phyloP scores from a whole-genome alignment of 768 basidiomycete species.

The Phanerodontia chrysosporium region DNA sequence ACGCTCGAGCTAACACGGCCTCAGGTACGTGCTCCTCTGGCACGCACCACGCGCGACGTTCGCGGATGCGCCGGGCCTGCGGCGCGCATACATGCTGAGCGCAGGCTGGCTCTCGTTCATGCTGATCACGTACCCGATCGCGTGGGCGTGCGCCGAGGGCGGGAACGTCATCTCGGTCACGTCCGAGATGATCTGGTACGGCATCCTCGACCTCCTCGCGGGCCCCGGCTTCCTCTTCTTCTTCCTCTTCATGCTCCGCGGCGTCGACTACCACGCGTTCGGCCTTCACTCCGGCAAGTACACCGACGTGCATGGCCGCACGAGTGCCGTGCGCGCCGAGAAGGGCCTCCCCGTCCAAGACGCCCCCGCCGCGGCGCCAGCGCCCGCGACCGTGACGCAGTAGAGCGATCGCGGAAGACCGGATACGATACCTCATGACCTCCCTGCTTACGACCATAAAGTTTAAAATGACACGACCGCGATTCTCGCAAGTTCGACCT shows the following conservation, averaged over 20 bases:
- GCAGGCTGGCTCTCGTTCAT: conserved; percentile 44
- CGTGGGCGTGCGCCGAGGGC: conserved; percentile 52
- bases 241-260: conserved; percentile 22
- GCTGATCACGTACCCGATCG: conserved; percentile 54
- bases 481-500: background rate
- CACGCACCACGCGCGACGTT: conserved; percentile 25
- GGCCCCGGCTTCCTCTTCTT: conserved; percentile 34
- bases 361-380: background rate
- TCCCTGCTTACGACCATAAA: background rate
- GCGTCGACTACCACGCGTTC: conserved; percentile 22
- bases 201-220: conserved; percentile 38
- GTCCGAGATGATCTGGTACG: conserved; percentile 52
- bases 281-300: conserved; percentile 22
- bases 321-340: background rate
- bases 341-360: background rate
- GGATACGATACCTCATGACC: background rate
- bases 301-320: conserved; percentile 12
- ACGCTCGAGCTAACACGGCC: background rate
- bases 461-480: background rate
- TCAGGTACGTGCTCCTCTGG: conserved; percentile 28
- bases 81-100: conserved; percentile 24
- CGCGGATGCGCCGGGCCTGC: conserved; percentile 21
- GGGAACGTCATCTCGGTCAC: conserved; percentile 45
- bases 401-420: background rate
- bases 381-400: background rate